Conservation (phyloP, 805 yeast species). For the Candida ortonii region DNA sequence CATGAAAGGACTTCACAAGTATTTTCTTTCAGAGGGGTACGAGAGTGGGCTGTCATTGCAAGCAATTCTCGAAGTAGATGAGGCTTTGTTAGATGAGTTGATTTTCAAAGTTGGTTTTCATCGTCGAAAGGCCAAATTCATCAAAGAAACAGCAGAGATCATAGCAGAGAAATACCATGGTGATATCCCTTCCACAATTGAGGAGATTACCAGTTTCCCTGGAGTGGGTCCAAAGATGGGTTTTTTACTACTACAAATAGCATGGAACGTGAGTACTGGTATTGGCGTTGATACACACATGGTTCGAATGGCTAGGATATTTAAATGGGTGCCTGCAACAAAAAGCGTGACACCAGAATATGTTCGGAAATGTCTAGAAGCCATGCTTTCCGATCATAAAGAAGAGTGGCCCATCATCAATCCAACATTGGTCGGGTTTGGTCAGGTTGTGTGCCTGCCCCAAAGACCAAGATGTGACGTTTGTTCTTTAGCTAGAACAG, state of each 20-base stretch:
- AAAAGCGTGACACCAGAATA: slow-evolving; percentile 66
- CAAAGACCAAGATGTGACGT: slow-evolving; percentile 67
- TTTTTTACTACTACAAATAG: slow-evolving; percentile 70
- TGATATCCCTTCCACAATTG: slow-evolving; percentile 72
- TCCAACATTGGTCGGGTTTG: slow-evolving; percentile 88
- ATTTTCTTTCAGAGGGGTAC: slow-evolving; percentile 37
- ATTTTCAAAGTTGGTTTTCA: slow-evolving; percentile 89
- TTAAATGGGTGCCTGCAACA: slow-evolving; percentile 64
- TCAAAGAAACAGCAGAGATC: slow-evolving; percentile 58
- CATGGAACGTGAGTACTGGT: slow-evolving; percentile 75
- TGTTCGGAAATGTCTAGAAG: slow-evolving; percentile 64
- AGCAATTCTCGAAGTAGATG: slow-evolving; percentile 49
- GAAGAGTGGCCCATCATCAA: slow-evolving; percentile 82
- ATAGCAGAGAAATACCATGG: slow-evolving; percentile 48
- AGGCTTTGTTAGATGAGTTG: slow-evolving; percentile 55
- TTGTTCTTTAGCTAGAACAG: slow-evolving; percentile 53
- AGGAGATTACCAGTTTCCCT: slow-evolving; percentile 66
- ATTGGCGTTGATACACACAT: slow-evolving; percentile 96
- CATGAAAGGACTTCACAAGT: slow-evolving; percentile 56
- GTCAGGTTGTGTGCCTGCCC: slow-evolving; percentile 82
- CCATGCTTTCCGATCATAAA: slow-evolving; percentile 60
- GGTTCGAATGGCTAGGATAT: slow-evolving; percentile 73
- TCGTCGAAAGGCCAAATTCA: slow-evolving; percentile 67
- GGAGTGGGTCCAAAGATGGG: slow-evolving; percentile 99
- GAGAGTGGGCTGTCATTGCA: slow-evolving; percentile 55